A percentile compares a stretch with the other conserved stretches of the same genome.
Evolutionary conservation across 1,139 yeast species (phyloP).

Genomic region (Yamadazyma atmosphaerica): DNA sequence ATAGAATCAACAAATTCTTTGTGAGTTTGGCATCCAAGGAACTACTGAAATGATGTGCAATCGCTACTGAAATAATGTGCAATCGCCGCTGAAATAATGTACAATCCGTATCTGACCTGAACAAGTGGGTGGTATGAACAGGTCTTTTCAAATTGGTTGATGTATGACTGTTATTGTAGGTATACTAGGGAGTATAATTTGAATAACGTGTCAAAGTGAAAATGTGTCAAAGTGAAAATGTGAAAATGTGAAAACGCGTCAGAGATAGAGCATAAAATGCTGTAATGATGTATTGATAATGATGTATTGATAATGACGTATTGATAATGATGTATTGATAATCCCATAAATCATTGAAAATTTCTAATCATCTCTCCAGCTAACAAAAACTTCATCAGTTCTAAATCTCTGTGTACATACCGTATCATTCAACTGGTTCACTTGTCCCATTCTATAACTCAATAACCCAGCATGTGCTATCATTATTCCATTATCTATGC

Average conservation of each 20-base stretch:
- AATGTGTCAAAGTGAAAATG: too few relatives aligned
- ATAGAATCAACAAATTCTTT: slow-evolving; percentile 10
- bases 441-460: slow-evolving; percentile 81
- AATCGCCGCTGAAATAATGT: too few relatives aligned
- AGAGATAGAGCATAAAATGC: too few relatives aligned
- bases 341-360: too few relatives aligned
- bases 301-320: too few relatives aligned
- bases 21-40: slow-evolving; percentile 4
- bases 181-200: slow-evolving; percentile 3
- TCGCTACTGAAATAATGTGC: too few relatives aligned
- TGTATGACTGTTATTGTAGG: slow-evolving; percentile 22
- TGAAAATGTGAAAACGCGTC: too few relatives aligned
- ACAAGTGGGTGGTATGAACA: slow-evolving; percentile 7
- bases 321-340: too few relatives aligned
- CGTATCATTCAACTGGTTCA: slow-evolving; percentile 60
- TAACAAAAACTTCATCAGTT: slow-evolving; percentile 90
- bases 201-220: slow-evolving; percentile 7
- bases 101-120: slow-evolving; percentile 39
- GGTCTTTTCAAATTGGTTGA: slow-evolving; percentile 23
- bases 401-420: slow-evolving; percentile 92
- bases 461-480: slow-evolving; percentile 96
- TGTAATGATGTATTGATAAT: too few relatives aligned
- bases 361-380: slow-evolving; percentile 69
- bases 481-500: slow-evolving; percentile 98
- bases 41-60: not conserved